phyloP scores from a whole-genome alignment of 169 alveolate genomes.

The Eimeria sp. region DNA sequence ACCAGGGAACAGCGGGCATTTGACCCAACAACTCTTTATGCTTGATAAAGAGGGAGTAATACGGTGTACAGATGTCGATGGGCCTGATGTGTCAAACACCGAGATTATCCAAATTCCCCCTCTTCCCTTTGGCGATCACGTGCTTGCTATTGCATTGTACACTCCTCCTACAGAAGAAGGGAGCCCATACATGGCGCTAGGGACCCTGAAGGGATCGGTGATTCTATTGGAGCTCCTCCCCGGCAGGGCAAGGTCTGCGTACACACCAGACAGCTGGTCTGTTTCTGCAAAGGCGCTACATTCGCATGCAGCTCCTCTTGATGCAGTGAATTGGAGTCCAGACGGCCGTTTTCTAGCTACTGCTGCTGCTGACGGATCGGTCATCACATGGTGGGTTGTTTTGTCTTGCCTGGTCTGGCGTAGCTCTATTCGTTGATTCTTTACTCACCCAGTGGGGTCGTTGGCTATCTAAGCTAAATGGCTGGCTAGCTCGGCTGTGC shows the following conservation, averaged over 20 bases:
- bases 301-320: conserved; percentile 34
- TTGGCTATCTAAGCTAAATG: not conserved
- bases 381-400: not conserved
- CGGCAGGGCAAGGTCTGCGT: not conserved
- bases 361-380: conserved; percentile 42
- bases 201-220: conserved; percentile 29
- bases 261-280: conserved; percentile 10
- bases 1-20: not conserved
- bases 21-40: not conserved
- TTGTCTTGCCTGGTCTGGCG: not conserved
- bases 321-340: conserved; percentile 3
- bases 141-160: not conserved
- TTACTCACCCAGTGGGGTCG: not conserved
- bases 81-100: not conserved
- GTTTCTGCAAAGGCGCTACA: conserved; percentile 18
- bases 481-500: not conserved
- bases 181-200: not conserved
- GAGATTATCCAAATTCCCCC: not conserved
- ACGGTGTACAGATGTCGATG: not conserved
- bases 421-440: not conserved
- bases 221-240: not conserved
- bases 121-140: not conserved
- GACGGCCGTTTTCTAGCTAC: conserved; percentile 13
- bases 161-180: not conserved
- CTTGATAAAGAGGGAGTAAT: not conserved